These are phyloP conservation scores for Leishmania guyanensis DNA, from an alignment of 208 protist genomes.

Conservation along the genomic window DNA sequence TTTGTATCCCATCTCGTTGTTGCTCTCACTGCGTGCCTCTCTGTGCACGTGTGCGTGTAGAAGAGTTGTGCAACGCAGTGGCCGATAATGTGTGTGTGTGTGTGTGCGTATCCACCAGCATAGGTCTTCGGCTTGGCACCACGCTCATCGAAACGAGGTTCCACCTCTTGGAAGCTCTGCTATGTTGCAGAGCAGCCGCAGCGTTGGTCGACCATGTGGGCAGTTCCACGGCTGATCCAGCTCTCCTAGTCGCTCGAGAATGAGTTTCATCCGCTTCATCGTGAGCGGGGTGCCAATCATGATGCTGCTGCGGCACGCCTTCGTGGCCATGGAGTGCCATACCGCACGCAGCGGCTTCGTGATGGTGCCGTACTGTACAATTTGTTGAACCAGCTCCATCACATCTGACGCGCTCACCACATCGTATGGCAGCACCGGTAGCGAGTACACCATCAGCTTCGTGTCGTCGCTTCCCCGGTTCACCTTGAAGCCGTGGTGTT, in stretches of 20 bases:
- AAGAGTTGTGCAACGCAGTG: neutral
- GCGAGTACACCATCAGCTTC: slow-evolving; percentile 68
- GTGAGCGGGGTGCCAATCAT: slow-evolving; percentile 93
- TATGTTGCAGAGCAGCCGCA: slow-evolving; percentile 69
- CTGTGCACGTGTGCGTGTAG: slow-evolving; percentile 10
- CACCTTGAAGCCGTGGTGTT: slow-evolving; percentile 90
- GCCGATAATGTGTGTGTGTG: neutral
- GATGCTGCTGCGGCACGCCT: slow-evolving; percentile 91
- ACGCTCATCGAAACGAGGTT: neutral
- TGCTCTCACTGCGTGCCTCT: slow-evolving; percentile 12
- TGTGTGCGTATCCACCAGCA: neutral
- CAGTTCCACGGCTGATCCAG: slow-evolving; percentile 95
- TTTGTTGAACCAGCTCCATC: slow-evolving; percentile 84
- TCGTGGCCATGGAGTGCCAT: slow-evolving; percentile 91
- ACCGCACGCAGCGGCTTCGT: slow-evolving; percentile 73
- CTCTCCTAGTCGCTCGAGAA: slow-evolving; percentile 70
- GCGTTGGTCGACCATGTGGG: slow-evolving; percentile 94
- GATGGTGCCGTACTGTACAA: slow-evolving; percentile 68
- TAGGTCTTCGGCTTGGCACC: neutral
- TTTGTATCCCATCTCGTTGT: no score
- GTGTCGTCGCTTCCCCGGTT: slow-evolving; percentile 48
- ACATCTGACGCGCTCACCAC: slow-evolving; percentile 86
- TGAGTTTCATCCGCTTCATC: slow-evolving; percentile 70
- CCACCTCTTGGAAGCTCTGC: slow-evolving; percentile 20
- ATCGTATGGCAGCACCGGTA: slow-evolving; percentile 89